phyloP scores from a whole-genome alignment of 257 asterid genomes.

The Jasminum sambac region DNA sequence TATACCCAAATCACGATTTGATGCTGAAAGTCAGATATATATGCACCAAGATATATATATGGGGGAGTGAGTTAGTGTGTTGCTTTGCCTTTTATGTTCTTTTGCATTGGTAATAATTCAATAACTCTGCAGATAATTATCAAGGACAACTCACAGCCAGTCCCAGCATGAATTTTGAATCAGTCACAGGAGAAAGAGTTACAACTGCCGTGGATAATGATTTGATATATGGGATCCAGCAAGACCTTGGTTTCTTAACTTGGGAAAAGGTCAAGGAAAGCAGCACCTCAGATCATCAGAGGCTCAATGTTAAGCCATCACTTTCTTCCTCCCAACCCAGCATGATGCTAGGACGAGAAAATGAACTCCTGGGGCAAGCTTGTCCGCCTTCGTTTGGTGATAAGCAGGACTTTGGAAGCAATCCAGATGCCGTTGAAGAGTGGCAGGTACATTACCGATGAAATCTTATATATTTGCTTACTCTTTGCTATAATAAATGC shows the following conservation, averaged over 20 bases:
- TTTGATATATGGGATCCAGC: slow-evolving; percentile 42
- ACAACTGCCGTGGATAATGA: slow-evolving; percentile 33
- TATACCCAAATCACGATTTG: slow-evolving; percentile 10
- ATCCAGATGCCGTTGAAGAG: slow-evolving; percentile 46
- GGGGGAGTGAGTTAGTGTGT: background rate
- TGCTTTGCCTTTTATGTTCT: slow-evolving; percentile 7
- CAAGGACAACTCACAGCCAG: slow-evolving; percentile 52
- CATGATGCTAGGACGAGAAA: slow-evolving; percentile 51
- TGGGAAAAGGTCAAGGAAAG: slow-evolving; percentile 58
- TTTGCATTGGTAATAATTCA: slow-evolving; percentile 21
- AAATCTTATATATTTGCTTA: background rate
- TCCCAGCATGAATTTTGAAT: slow-evolving; percentile 42
- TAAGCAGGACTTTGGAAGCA: slow-evolving; percentile 41
- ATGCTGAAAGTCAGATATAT: slow-evolving; percentile 12
- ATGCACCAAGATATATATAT: slow-evolving; percentile 5
- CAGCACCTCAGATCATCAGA: slow-evolving; percentile 43
- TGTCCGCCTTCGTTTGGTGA: slow-evolving; percentile 34
- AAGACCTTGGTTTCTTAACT: slow-evolving; percentile 46
- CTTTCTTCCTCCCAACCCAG: slow-evolving; percentile 45
- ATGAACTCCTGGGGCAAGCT: slow-evolving; percentile 46
- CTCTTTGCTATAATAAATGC: background rate
- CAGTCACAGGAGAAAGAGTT: slow-evolving; percentile 38
- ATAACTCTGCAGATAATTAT: slow-evolving; percentile 49
- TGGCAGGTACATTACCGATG: slow-evolving; percentile 60
- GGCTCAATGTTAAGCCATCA: slow-evolving; percentile 50